Base-by-base conservation (phyloP, 352 stramenopile species). In the Phytopythium mirpurense region DNA sequence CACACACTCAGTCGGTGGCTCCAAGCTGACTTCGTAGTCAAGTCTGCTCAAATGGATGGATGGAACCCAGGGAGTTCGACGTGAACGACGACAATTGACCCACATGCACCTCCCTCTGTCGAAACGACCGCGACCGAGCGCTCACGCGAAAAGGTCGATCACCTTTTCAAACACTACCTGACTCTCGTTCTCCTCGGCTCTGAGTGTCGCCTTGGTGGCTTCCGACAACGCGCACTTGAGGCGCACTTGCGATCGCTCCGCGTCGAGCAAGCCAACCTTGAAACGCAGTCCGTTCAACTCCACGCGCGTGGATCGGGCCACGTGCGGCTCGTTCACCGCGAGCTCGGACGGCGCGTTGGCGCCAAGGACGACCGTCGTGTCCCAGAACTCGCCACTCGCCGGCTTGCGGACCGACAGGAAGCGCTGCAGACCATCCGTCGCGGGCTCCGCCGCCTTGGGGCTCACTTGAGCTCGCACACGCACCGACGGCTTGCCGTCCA, bases 401-500 rank as follows among this genome's bases (percentile, higher is more conserved):
- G 54, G 32, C n/a, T 54, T 60, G 1, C 54, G 61, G 21, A 77
- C 57, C 31, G 32, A 32, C 7, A 80, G 36, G 19, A 66, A 34
- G 38, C 49, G 43, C 24, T 70, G 55, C 15, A 78, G 50, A 16
- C 68, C 57, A 8, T 54, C 53, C 9, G 49, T 26, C 0, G 26
- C 12, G 8, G 48, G 55, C 0, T 63, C 26, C 5, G 57, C 51
- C 10, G 56, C 19, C 11, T 63, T 58, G 15, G 63, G 60, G 24
- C 58, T 62, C 8, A 38, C 58, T 29, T 59, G 27, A 26, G 68
- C 65, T 19, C 68, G 62, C 23, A 73, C 12, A 15, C 68, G 71
- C 23, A 77, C 62, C 12, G 68, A 72, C 12, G 56, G 51, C 0
- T 70, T 57, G 35, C 67, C 63, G 32, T 63, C 48, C 49, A 76